phyloP scores from a whole-genome alignment of 2,329 filamentous ascomycete species.

The Penicillium fuscoglaucum region DNA sequence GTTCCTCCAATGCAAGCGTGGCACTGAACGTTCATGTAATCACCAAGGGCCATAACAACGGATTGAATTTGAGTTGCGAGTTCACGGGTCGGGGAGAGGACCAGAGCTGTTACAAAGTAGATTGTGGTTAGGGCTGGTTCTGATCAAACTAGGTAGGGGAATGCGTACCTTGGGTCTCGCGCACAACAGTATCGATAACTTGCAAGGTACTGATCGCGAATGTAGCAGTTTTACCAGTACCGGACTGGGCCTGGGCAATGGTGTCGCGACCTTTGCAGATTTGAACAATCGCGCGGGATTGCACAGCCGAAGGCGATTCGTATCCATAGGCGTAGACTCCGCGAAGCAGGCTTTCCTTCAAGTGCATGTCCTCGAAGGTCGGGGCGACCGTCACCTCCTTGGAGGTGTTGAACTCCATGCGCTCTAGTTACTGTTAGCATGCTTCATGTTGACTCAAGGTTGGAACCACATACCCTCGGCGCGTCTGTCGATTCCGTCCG shows the following conservation, averaged over 20 bases:
- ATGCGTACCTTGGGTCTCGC: conserved; percentile 72
- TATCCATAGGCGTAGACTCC: conserved; percentile 99
- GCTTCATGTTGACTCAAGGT: conserved; percentile 9
- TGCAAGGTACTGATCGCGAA: conserved; percentile 97
- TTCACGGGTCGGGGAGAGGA: conserved; percentile 92
- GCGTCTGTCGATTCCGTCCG: conserved; percentile 88
- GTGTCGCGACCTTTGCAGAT: conserved; percentile 99
- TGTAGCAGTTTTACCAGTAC: conserved; percentile 94
- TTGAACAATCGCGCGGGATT: conserved; percentile 97
- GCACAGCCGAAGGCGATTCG: conserved; percentile 95
- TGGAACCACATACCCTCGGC: conserved; percentile 59
- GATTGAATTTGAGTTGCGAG: conserved; percentile 99
- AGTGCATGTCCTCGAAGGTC: conserved; percentile 91
- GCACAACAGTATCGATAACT: conserved; percentile 89
- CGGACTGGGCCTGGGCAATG: conserved; percentile 95
- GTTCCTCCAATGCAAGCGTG: conserved; percentile 99
- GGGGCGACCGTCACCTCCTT: conserved; percentile 94
- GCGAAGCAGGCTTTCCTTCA: conserved; percentile 95
- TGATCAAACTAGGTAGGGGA: neutral
- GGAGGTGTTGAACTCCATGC: conserved; percentile 97
- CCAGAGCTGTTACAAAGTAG: conserved; percentile 61
- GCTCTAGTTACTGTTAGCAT: conserved; percentile 56
- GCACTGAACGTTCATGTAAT: conserved; percentile 99
- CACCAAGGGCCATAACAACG: conserved; percentile 96
- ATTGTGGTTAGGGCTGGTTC: conserved; percentile 10